Evolutionary conservation across 495 filamentous ascomycete genomes (phyloP), one percentile per base, ranked within the genome.

Genomic region (Baudoinia panamericana): DNA sequence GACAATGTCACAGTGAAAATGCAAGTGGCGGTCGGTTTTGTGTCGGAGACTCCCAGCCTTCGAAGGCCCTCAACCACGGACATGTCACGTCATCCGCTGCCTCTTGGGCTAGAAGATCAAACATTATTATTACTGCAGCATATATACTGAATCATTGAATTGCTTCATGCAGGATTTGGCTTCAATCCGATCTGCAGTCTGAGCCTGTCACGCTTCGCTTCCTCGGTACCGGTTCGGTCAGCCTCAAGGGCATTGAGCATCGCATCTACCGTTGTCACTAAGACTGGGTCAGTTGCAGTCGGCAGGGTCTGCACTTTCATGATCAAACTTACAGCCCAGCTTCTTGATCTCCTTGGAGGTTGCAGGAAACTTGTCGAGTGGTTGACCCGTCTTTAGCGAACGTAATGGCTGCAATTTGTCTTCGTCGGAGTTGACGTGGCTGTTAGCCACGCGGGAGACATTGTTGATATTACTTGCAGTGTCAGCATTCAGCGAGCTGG

Each of bases 401-500:
- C 39, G 4, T 20, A 55, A 17, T 1, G 41, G 25, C n/a, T 45
- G 41, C 24, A 54, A 36, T 22, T 51, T 47, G 18, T 54, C 51
- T 20, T 48, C 35, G 27, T 38, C 35, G 19, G 48, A 21, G 12
- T 30, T 39, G 36, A 52, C 29, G 10, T 45, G 39, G 37, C 48
- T 48, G 40, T 52, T 55, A 15, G 52, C 44, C 2, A 55, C 52
- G 22, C 44, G 52, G 25, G 52, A 43, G n/a, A 55, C 30, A 37
- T 52, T 52, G 44, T 55, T 55, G 29, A 36, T 41, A 16, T 55
- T 55, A 27, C 36, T 46, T 15, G 4, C 15, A n/a, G n/a, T 24
- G 35, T 37, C 22, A 37, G 35, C 12, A 9, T 6, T 5, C 9
- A 15, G n/a, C 5, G 3, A 11, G 9, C 35, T 22, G 12, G 31